Percentiles rank a stretch among this genome's conserved stretches.
Conservation (phyloP, 371 early-diverging fungal species). For the Ordospora colligata region DNA sequence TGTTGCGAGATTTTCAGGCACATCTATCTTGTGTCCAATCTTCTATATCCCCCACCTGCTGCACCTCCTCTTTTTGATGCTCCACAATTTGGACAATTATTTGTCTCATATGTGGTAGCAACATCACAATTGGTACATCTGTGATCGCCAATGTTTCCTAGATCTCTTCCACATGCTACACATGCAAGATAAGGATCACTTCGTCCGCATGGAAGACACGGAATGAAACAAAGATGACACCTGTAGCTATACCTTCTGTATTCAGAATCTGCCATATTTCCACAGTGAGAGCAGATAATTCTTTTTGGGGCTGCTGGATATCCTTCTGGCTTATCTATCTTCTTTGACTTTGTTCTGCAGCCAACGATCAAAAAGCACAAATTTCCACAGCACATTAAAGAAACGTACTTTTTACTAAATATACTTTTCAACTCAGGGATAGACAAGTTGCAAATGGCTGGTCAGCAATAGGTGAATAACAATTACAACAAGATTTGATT, state of each 20-base stretch:
- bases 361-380: conserved; percentile 24
- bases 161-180: neutral
- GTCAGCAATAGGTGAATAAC: too few species aligned
- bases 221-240: conserved; percentile 31
- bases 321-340: conserved; percentile 22
- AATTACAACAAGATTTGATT: too few species aligned
- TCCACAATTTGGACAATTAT: conserved; percentile 42
- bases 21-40: neutral
- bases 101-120: neutral
- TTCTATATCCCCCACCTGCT: neutral
- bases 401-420: neutral
- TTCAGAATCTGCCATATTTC: neutral
- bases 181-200: conserved; percentile 32
- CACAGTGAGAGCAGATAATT: conserved; percentile 35
- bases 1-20: neutral
- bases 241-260: conserved; percentile 14
- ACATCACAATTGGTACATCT: conserved; percentile 20
- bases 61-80: neutral
- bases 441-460: too few species aligned
- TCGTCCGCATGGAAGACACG: conserved; percentile 24
- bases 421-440: neutral
- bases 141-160: neutral
- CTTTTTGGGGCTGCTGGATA: conserved; percentile 27
- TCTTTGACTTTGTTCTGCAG: neutral
- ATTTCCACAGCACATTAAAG: neutral